These are phyloP conservation scores for Ustilago vetiveriae DNA, from an alignment of 1,284 basidiomycete species.

Conservation along the genomic window DNA sequence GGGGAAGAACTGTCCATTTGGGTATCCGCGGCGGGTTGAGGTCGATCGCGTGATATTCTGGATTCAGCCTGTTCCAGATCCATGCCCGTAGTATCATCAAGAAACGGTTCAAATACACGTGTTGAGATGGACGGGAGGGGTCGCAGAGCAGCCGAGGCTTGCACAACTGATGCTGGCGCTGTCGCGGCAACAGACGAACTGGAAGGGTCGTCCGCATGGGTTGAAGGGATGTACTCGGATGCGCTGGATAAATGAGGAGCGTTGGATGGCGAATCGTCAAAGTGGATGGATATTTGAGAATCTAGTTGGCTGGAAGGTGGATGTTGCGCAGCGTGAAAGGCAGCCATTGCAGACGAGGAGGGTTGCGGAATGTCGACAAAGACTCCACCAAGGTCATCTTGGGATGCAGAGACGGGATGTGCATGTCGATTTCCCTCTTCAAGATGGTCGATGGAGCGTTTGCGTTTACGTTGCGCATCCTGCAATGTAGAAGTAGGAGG, in stretches of 20 bases:
- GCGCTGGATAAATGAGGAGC: slow-evolving; percentile 3
- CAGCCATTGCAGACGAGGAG: slow-evolving; percentile 32
- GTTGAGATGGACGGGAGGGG: slow-evolving; percentile 24
- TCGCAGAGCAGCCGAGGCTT: neutral
- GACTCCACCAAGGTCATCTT: neutral
- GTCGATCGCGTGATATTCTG: neutral
- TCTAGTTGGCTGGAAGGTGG: neutral
- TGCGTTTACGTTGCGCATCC: slow-evolving; percentile 19
- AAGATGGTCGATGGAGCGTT: slow-evolving; percentile 5
- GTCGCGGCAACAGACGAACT: neutral
- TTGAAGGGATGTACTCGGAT: slow-evolving; percentile 22
- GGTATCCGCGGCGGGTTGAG: neutral
- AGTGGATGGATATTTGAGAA: neutral
- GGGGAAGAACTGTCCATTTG: slow-evolving; percentile 13
- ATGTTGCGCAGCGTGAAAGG: slow-evolving; percentile 16
- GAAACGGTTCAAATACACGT: slow-evolving; percentile 31
- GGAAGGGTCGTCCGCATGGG: slow-evolving; percentile 11
- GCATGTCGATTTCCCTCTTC: neutral
- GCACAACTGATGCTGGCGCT: neutral
- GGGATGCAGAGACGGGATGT: neutral
- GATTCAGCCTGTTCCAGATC: slow-evolving; percentile 22
- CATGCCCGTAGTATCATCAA: slow-evolving; percentile 41
- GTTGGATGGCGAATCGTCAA: neutral
- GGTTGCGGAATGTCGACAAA: slow-evolving; percentile 28
- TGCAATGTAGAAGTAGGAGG: neutral